Conservation (phyloP, 345 rosid genomes). For the Citrus sinensis region DNA sequence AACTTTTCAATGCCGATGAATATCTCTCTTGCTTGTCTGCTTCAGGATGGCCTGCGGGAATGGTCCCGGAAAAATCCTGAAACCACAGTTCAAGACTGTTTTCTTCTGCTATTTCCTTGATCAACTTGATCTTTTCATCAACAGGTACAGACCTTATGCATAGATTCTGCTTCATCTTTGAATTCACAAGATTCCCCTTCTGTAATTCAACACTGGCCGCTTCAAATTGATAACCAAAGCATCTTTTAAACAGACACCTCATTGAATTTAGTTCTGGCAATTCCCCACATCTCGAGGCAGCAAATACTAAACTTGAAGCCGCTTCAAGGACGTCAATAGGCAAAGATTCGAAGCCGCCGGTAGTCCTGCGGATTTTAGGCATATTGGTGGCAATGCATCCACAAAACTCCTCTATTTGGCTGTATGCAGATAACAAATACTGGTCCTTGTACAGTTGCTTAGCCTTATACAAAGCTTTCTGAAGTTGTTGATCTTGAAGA, state of each 20-base stretch:
- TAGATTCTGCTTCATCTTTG: conserved; percentile 13
- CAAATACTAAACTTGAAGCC: conserved; percentile 31
- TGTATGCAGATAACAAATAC: conserved; percentile 28
- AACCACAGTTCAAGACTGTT: conserved; percentile 2
- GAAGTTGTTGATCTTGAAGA: conserved; percentile 11
- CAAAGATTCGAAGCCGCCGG: conserved; percentile 16
- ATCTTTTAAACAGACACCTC: conserved; percentile 19
- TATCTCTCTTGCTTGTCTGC: neutral
- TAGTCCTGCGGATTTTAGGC: conserved; percentile 6
- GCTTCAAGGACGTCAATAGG: conserved; percentile 29
- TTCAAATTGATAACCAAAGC: conserved; percentile 31
- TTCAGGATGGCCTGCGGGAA: neutral
- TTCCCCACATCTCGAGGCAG: conserved; percentile 45
- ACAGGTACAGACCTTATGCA: neutral
- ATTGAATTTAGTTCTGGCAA: conserved; percentile 26
- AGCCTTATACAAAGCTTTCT: conserved; percentile 30
- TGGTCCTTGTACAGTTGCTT: conserved; percentile 27
- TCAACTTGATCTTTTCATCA: conserved; percentile 1
- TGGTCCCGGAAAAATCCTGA: conserved; percentile 3
- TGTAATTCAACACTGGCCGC: conserved; percentile 21
- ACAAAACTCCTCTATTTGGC: conserved; percentile 31
- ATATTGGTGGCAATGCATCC: conserved; percentile 10
- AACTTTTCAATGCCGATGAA: neutral
- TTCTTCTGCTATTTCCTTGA: conserved; percentile 18
- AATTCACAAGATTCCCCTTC: conserved; percentile 14